Conservation (phyloP, 768 basidiomycete species). For the Macrocybe gigantea region DNA sequence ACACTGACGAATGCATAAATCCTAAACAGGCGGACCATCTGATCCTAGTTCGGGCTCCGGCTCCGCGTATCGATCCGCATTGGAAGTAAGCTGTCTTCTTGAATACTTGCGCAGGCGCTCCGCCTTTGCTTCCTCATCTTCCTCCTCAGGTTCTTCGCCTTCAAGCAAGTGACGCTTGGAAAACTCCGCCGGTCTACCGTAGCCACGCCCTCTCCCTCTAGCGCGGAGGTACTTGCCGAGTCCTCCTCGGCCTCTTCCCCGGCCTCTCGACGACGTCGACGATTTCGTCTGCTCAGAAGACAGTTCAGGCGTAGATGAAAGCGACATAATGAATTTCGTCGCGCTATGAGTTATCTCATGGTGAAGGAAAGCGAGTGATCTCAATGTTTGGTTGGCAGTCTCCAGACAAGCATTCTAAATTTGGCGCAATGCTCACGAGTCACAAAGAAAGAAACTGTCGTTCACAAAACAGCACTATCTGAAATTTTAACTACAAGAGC, state of each 20-base stretch:
- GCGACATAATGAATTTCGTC: neutral
- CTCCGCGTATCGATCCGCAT: slow-evolving; percentile 72
- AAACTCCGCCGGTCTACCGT: slow-evolving; percentile 64
- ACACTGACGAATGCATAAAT: neutral
- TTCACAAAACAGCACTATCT: neutral
- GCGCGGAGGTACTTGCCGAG: slow-evolving; percentile 73
- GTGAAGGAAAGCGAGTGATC: neutral
- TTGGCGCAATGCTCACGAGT: neutral
- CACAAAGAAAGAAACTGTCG: neutral
- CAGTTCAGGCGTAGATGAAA: slow-evolving; percentile 2
- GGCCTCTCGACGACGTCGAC: slow-evolving; percentile 38
- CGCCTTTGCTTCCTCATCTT: slow-evolving; percentile 42
- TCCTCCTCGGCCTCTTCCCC: slow-evolving; percentile 57
- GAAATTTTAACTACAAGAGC: neutral
- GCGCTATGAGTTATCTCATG: slow-evolving; percentile 8
- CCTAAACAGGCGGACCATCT: slow-evolving; percentile 43
- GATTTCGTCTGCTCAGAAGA: slow-evolving; percentile 17
- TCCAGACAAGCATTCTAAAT: too few species aligned
- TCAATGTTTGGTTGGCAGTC: too few species aligned
- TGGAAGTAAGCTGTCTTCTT: slow-evolving; percentile 56
- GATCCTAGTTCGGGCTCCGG: slow-evolving; percentile 63
- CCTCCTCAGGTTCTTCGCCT: slow-evolving; percentile 46
- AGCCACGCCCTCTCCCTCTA: slow-evolving; percentile 53
- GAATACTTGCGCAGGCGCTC: slow-evolving; percentile 48
- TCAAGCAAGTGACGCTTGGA: slow-evolving; percentile 54